Evolutionary conservation across 139 green algal genomes (phyloP).

Genomic region (Chlorella ohadii): DNA sequence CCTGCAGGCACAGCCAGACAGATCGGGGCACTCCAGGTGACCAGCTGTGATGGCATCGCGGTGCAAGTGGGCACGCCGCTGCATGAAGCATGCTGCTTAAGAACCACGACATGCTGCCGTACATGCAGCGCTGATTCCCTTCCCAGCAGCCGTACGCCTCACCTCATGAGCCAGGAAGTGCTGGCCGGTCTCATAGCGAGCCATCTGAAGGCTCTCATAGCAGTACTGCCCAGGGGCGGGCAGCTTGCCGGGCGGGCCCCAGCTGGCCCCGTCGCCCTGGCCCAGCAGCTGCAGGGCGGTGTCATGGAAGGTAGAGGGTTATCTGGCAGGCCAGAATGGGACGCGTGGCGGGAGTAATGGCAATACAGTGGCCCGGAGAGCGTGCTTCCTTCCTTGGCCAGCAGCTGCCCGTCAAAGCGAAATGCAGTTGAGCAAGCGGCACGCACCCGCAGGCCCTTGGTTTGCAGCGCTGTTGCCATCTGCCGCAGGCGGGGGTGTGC

Average conservation of each 20-base stretch:
- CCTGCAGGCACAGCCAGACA: constrained; percentile 37
- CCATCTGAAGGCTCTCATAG: constrained; percentile 74
- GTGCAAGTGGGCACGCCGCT: too few species aligned
- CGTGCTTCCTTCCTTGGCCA: too few species aligned
- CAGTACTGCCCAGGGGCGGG: constrained; percentile 62
- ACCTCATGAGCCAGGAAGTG: constrained; percentile 77
- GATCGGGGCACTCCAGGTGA: too few species aligned
- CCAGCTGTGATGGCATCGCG: too few species aligned
- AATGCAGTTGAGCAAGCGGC: too few species aligned
- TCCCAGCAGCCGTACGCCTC: not conserved
- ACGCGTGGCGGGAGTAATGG: too few species aligned
- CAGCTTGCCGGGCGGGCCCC: constrained; percentile 55
- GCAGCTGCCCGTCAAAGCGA: too few species aligned
- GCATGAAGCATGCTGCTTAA: too few species aligned
- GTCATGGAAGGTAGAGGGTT: not conserved
- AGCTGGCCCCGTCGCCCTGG: constrained; percentile 36
- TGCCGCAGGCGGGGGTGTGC: constrained; percentile 7
- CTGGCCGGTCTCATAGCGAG: constrained; percentile 67
- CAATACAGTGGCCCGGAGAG: too few species aligned
- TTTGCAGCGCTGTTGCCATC: constrained; percentile 31
- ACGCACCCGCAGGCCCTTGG: constrained; percentile 20
- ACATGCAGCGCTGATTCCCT: too few species aligned
- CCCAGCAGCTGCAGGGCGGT: constrained; percentile 43
- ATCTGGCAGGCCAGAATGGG: not conserved
- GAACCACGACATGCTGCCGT: too few species aligned